Evolutionary conservation across 1,139 yeast genomes (phyloP), one percentile per base, ranked within the genome.

Genomic region (Candida frijolesensis): DNA sequence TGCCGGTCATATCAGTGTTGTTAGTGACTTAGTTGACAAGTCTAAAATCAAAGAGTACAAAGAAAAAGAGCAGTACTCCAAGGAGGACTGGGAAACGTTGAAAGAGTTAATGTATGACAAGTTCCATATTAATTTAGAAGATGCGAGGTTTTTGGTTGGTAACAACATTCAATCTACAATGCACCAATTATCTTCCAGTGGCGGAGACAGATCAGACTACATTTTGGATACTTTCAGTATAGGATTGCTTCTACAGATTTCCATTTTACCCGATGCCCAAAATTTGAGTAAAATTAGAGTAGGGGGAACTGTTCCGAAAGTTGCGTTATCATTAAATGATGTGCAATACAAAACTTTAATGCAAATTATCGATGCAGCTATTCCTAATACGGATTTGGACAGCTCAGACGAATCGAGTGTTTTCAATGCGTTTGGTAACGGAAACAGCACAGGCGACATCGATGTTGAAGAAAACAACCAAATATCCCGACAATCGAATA

Each of bases 1-100:
- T 77, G 97, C 98, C 12, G 99, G 99, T 61, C 97, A 94, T 65
- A 86, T 95, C 33, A 85, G 92, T 60, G 84, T 94, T 7, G 71
- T 78, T 2, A 89, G 97, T 65, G 94, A 91, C 56, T 76, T 92
- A 44, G 96, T 87, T 1, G 89, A 89, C 45, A 82, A 82, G 58
- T 79, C 81, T 3, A 83, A 82, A 46, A 80, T 91, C 38, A 85
- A 86, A 48, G 86, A 86, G 54, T 82, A 92, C 47, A 90, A 86
- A 60, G 73, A 82, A 8, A 84, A 89, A 63, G 81, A 81, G 44
- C 82, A 78, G 54, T 91, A 91, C 64, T 80, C 84, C 1, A 80
- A 79, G n/a, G 78, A 80, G 1, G 96, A 91, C 63, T 87, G 94
- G 85, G 60, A 70, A 6, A 80, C 81, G 43, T 72, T 94, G 55